A percentile compares a stretch with the other conserved stretches of the same genome.
phyloP scores from a whole-genome alignment of 2,329 filamentous ascomycete species.

The Trichoderma hamatum region DNA sequence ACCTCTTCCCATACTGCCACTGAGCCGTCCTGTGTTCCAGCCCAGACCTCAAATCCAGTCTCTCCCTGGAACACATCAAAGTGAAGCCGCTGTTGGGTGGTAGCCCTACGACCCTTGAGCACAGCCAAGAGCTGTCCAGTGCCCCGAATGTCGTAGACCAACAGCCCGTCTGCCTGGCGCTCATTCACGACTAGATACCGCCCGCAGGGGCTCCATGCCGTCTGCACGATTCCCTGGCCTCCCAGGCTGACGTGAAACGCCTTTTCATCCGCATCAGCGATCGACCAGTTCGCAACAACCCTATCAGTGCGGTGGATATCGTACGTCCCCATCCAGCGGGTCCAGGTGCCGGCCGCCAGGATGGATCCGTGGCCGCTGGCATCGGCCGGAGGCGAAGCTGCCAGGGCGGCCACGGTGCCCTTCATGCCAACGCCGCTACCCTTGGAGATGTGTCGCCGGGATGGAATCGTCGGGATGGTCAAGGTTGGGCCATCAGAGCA shows the following conservation, averaged over 20 bases:
- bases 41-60: constrained; percentile 62
- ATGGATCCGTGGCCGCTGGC: constrained; percentile 41
- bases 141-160: constrained; percentile 66
- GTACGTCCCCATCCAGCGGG: constrained; percentile 64
- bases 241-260: constrained; percentile 46
- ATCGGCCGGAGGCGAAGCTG: constrained; percentile 47
- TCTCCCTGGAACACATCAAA: constrained; percentile 57
- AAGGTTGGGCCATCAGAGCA: constrained; percentile 56
- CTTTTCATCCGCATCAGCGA: constrained; percentile 57
- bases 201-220: constrained; percentile 64
- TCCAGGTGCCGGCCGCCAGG: constrained; percentile 66
- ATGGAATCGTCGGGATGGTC: constrained; percentile 63
- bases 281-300: constrained; percentile 61
- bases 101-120: constrained; percentile 53
- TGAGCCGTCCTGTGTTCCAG: constrained; percentile 56
- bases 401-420: constrained; percentile 60
- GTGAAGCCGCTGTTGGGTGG: constrained; percentile 58
- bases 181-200: constrained; percentile 66
- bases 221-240: constrained; percentile 66
- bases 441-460: constrained; percentile 60
- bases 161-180: constrained; percentile 56
- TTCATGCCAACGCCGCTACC: constrained; percentile 67
- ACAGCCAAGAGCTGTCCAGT: constrained; percentile 60
- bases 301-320: constrained; percentile 59
- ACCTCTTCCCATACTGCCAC: constrained; percentile 64